A percentile compares a stretch with the other conserved stretches of the same genome.
These are phyloP conservation scores for Mycena haematopus DNA, from an alignment of 768 basidiomycete genomes.

Conservation along the genomic window DNA sequence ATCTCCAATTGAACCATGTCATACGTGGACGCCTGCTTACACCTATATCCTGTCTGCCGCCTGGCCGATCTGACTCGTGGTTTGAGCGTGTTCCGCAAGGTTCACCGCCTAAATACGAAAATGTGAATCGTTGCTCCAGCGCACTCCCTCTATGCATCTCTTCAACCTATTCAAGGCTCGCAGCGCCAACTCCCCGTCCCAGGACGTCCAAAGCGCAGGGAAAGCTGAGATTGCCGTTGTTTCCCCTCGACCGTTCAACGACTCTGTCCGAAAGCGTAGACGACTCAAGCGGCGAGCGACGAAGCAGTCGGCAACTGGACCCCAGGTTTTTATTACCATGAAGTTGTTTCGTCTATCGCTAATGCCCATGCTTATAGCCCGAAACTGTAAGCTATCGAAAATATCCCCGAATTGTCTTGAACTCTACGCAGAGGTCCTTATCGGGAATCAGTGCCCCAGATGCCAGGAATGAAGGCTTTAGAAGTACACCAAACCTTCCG, in stretches of 20 bases:
- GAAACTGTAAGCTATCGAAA: neutral
- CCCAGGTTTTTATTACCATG: conserved; percentile 7
- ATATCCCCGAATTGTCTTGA: neutral
- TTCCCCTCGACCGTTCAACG: neutral
- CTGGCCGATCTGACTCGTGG: conserved; percentile 28
- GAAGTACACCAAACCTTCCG: conserved; percentile 17
- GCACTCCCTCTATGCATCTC: conserved; percentile 30
- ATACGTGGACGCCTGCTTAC: conserved; percentile 22
- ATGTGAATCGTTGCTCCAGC: neutral
- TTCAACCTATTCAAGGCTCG: conserved; percentile 36
- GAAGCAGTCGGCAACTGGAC: neutral
- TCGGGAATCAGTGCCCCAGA: conserved; percentile 1
- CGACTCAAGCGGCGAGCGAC: conserved; percentile 19
- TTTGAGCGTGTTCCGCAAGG: conserved; percentile 23
- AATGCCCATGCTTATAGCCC: neutral
- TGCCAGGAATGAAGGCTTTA: conserved; percentile 5
- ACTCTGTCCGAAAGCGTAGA: conserved; percentile 12
- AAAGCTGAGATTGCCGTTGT: conserved; percentile 4
- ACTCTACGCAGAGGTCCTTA: neutral
- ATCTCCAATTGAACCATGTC: conserved; percentile 14
- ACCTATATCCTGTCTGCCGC: conserved; percentile 17
- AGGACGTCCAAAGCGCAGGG: conserved; percentile 19
- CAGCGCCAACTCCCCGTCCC: conserved; percentile 28
- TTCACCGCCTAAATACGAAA: conserved; percentile 21
- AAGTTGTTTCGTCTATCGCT: neutral